These are phyloP conservation scores for Rubroshorea leprosula DNA, from an alignment of 345 rosid species.

Conservation along the genomic window DNA sequence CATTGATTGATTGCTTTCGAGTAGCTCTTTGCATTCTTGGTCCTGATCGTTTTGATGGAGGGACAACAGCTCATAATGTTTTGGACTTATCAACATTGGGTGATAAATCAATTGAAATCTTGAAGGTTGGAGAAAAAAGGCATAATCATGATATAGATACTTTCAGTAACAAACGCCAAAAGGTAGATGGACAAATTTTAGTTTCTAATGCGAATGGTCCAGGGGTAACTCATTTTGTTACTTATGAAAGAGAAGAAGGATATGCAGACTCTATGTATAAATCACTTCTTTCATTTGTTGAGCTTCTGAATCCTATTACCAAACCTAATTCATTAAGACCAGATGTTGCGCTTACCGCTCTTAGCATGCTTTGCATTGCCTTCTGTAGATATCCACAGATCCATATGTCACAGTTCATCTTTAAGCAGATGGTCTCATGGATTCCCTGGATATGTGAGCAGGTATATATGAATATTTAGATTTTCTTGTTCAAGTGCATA, in stretches of 20 bases:
- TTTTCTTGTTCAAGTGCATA: slow-evolving; percentile 4
- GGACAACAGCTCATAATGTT: slow-evolving; percentile 21
- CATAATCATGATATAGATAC: slow-evolving; percentile 32
- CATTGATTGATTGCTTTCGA: slow-evolving; percentile 67
- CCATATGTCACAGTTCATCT: slow-evolving; percentile 47
- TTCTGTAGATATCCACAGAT: slow-evolving; percentile 55
- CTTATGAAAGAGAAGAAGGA: slow-evolving; percentile 44
- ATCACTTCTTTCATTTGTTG: slow-evolving; percentile 52
- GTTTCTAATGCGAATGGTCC: slow-evolving; percentile 28
- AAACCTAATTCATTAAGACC: slow-evolving; percentile 42
- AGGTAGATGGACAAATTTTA: slow-evolving; percentile 40
- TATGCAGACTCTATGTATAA: slow-evolving; percentile 42
- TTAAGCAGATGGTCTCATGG: slow-evolving; percentile 58
- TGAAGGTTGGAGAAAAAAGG: slow-evolving; percentile 60
- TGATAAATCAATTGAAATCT: slow-evolving; percentile 31
- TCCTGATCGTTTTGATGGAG: slow-evolving; percentile 43
- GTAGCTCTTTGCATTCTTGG: slow-evolving; percentile 53
- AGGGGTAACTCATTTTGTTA: slow-evolving; percentile 29
- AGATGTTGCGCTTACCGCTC: slow-evolving; percentile 57
- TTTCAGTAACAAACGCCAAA: slow-evolving; percentile 53
- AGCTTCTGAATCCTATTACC: slow-evolving; percentile 45
- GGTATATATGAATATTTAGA: slow-evolving; percentile 32
- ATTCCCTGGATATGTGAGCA: slow-evolving; percentile 73
- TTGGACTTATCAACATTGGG: slow-evolving; percentile 22
- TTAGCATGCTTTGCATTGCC: slow-evolving; percentile 74